Base-by-base conservation (phyloP, 2,329 filamentous ascomycete genomes). In the Peltaster fructicola region DNA sequence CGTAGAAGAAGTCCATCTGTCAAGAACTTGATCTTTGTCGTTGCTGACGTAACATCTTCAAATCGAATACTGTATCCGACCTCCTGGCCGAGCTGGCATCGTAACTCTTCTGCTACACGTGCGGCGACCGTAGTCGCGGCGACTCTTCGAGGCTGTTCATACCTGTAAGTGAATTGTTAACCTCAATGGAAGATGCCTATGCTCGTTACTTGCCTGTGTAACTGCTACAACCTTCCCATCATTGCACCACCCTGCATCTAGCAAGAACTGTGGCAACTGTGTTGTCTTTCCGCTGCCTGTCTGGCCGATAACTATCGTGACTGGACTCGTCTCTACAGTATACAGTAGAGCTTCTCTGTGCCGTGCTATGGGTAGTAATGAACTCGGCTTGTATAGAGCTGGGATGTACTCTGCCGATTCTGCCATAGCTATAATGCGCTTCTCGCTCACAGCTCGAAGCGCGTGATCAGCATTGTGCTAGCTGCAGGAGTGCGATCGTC, bases 201-300 rank as follows among this genome's bases (percentile, higher is more conserved):
- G 17, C 30, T 30, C 43, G 44, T 42, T 33, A 60, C 65, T 47
- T 57, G 82, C 81, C 69, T 95, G 85, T 9, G 88, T 95, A 20
- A 95, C 65, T 11, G 73, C 85, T 37, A 98, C 76, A 22, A 77
- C 51, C 45, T 84, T 90, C 11, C 78, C 81, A 45, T 82, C 67
- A 14, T 64, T 61, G 45, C 80, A 85, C 84, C 85, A 95, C 51
- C 85, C 85, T 42, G 76, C 79, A 39, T 78, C 63, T 30, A 91
- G 73, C 8, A 95, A 64, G 41, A 77, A 95, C 40, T 93, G 85
- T 1, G 88, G 88, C 20, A 95, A 74, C 47, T 95, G 88, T 0
- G 88, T 95, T 2, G 84, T 92, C 53, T 95, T 95, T 20, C 85
- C 84, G 13, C 79, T 91, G 4, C 88, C 88, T 2, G 88, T 95